A percentile compares a stretch with the other conserved stretches of the same genome.
phyloP scores from a whole-genome alignment of 1,284 basidiomycete genomes.

The Irpex sp. region DNA sequence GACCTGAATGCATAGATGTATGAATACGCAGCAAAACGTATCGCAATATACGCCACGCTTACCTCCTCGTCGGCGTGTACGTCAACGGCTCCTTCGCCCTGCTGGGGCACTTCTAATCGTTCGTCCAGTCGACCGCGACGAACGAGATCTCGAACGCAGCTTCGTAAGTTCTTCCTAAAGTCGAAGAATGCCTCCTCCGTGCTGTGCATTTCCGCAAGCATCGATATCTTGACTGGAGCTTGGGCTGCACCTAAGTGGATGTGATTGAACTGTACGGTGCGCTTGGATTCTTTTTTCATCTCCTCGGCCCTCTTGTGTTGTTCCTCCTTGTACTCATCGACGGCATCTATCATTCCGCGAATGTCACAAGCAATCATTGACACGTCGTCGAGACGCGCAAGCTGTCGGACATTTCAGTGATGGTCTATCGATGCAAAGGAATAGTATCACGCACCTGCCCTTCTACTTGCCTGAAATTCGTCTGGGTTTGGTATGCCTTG shows the following conservation, averaged over 20 bases:
- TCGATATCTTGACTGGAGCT: background rate
- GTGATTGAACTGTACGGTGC: background rate
- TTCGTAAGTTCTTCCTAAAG: background rate
- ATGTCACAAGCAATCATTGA: background rate
- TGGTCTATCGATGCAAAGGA: background rate
- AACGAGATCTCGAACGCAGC: background rate
- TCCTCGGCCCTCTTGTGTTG: background rate
- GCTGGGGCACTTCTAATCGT: background rate
- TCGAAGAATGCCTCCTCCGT: background rate
- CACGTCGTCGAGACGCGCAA: background rate
- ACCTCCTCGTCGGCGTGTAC: background rate
- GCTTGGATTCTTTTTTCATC: background rate
- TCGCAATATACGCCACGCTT: too few relatives aligned
- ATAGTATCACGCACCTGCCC: conserved; percentile 17
- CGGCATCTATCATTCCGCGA: background rate
- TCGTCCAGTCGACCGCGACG: background rate
- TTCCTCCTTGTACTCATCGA: background rate
- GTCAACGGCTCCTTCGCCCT: background rate
- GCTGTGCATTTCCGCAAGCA: background rate
- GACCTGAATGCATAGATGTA: background rate
- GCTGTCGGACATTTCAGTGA: background rate
- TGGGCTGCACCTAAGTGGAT: background rate
- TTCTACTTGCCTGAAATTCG: conserved; percentile 29
- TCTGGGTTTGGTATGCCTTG: conserved; percentile 18
- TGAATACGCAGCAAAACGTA: too few relatives aligned